phyloP scores from a whole-genome alignment of 139 green algal genomes.

The Desmodesmus armatus region DNA sequence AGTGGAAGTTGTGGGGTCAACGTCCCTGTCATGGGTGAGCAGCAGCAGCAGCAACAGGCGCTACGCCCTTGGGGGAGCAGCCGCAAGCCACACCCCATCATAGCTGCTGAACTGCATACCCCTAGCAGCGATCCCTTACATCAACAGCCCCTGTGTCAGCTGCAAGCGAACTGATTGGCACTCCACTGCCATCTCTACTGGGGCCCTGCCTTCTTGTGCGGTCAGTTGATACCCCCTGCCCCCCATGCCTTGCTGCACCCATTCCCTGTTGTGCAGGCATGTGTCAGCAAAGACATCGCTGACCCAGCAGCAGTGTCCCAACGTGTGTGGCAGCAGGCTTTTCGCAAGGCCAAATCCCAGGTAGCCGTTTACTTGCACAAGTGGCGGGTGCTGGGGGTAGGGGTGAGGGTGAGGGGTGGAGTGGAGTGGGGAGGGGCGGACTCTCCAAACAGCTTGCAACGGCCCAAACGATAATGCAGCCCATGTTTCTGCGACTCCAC shows the following conservation, averaged over 20 bases:
- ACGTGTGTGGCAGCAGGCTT: slow-evolving; percentile 17
- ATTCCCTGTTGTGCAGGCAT: background rate
- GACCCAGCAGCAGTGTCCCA: slow-evolving; percentile 10
- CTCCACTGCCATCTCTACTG: background rate
- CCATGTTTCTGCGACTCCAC: background rate
- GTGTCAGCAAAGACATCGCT: background rate
- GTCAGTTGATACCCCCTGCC: background rate
- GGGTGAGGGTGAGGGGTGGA: too few relatives aligned
- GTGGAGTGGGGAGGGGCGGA: too few relatives aligned
- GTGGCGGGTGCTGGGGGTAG: background rate
- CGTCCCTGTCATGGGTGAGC: background rate
- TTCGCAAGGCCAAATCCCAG: slow-evolving; percentile 3
- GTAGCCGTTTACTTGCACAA: background rate
- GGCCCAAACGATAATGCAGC: background rate
- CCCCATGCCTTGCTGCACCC: background rate
- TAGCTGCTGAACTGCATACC: background rate
- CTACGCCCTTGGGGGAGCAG: background rate
- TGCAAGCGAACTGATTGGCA: background rate
- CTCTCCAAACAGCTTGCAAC: background rate
- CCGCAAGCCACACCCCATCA: background rate
- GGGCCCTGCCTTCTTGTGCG: too few relatives aligned
- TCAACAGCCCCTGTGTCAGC: too few relatives aligned
- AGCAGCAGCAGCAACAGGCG: background rate
- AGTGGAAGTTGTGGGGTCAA: background rate
- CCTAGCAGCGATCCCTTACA: background rate